A percentile compares a stretch with the other conserved stretches of the same genome.
These are phyloP conservation scores for Penicillium ochrochloron DNA, from an alignment of 495 filamentous ascomycete species.

Conservation along the genomic window DNA sequence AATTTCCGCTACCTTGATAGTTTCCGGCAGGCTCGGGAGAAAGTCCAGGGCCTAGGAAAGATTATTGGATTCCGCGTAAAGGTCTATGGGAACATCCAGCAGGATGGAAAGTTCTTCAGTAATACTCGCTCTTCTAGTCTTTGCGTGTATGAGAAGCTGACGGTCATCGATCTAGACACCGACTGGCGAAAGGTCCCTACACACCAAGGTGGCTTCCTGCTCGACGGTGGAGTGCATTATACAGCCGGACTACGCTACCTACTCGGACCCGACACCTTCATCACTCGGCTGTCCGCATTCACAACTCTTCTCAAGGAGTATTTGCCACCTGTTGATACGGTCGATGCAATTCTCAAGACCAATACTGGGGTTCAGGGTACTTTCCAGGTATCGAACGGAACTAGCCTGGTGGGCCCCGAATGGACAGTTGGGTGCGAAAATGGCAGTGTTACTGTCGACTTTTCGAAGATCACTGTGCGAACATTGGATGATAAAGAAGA, in stretches of 20 bases:
- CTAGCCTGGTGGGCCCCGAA: slow-evolving; percentile 57
- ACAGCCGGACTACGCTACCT: slow-evolving; percentile 60
- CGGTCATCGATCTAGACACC: slow-evolving; percentile 8
- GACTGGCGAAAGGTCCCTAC: slow-evolving; percentile 66
- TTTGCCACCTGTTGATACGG: slow-evolving; percentile 68
- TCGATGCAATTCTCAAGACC: slow-evolving; percentile 60
- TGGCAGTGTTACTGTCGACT: slow-evolving; percentile 49
- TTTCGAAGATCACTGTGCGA: slow-evolving; percentile 51
- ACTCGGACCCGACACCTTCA: slow-evolving; percentile 48
- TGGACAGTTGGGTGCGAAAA: slow-evolving; percentile 53
- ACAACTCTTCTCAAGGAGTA: slow-evolving; percentile 55
- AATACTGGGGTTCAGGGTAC: slow-evolving; percentile 60
- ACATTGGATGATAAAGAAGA: slow-evolving; percentile 32
- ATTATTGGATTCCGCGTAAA: slow-evolving; percentile 63
- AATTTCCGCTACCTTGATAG: slow-evolving; percentile 66
- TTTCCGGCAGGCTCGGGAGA: slow-evolving; percentile 53
- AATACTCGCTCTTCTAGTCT: neutral
- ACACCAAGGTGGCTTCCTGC: slow-evolving; percentile 70
- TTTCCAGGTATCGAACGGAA: slow-evolving; percentile 62
- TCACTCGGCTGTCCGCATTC: slow-evolving; percentile 53
- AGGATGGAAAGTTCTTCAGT: slow-evolving; percentile 34
- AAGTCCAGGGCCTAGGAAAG: slow-evolving; percentile 59
- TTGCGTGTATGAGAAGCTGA: neutral
- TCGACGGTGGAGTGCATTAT: slow-evolving; percentile 72
- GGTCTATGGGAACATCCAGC: slow-evolving; percentile 53